Conservation (phyloP, 2,329 filamentous ascomycete species). For the Colletotrichum phormii region DNA sequence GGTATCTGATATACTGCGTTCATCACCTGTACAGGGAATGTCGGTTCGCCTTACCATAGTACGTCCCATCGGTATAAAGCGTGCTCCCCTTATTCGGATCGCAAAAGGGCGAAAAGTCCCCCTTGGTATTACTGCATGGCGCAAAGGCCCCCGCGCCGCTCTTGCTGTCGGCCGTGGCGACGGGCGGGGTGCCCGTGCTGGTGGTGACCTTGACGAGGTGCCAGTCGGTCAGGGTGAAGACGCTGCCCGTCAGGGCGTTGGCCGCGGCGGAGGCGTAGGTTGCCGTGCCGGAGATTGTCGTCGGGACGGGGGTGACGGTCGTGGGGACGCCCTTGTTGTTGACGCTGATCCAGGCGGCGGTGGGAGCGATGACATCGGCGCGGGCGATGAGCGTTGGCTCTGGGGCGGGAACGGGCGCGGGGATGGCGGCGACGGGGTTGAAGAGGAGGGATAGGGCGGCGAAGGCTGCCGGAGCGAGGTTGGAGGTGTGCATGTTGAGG, state of each 20-base stretch:
- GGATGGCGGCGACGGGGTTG: conserved; percentile 44
- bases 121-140: conserved; percentile 61
- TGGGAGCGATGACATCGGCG: conserved; percentile 43
- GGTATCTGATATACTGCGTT: not conserved
- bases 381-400: conserved; percentile 39
- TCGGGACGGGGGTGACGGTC: conserved; percentile 62
- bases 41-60: conserved; percentile 58
- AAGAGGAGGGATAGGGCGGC: conserved; percentile 38
- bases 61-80: conserved; percentile 58
- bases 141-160: conserved; percentile 61
- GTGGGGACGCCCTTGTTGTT: conserved; percentile 57
- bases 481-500: conserved; percentile 46
- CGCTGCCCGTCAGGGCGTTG: conserved; percentile 59
- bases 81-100: conserved; percentile 56
- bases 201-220: conserved; percentile 52
- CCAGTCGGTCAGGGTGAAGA: conserved; percentile 51
- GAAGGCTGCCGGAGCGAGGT: conserved; percentile 42
- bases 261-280: conserved; percentile 52
- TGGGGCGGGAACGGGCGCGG: conserved; percentile 41
- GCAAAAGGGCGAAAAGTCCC: conserved; percentile 63
- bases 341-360: conserved; percentile 64
- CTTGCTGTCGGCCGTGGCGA: conserved; percentile 55
- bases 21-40: not conserved
- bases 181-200: conserved; percentile 56
- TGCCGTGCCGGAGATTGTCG: conserved; percentile 59